A percentile compares a stretch with the other conserved stretches of the same genome.
Conservation (phyloP, 345 rosid species). For the Brassica napus region DNA sequence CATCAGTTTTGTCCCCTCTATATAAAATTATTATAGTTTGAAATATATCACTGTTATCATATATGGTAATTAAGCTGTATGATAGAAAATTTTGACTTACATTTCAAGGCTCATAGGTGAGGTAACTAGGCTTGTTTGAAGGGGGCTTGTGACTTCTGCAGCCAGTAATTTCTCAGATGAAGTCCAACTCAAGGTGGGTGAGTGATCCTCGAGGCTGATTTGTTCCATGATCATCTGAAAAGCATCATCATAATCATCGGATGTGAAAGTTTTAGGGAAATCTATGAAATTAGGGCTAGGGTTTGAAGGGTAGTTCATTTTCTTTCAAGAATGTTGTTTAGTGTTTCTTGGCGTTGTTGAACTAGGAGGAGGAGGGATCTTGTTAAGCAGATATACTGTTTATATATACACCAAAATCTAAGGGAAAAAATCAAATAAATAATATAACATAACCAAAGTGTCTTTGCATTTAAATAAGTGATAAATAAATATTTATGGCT, state of each 20-base stretch:
- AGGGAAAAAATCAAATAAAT: background rate
- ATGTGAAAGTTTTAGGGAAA: background rate
- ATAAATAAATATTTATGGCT: slow-evolving; percentile 1
- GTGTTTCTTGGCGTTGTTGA: slow-evolving; percentile 3
- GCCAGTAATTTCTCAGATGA: slow-evolving; percentile 32
- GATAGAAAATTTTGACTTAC: slow-evolving; percentile 14
- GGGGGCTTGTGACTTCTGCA: slow-evolving; percentile 31
- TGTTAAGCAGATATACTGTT: slow-evolving; percentile 9
- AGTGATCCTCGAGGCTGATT: slow-evolving; percentile 29
- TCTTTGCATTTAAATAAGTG: slow-evolving; percentile 19
- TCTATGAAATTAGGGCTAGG: slow-evolving; percentile 36
- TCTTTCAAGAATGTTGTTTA: background rate
- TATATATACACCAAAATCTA: slow-evolving; percentile 27
- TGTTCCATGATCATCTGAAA: slow-evolving; percentile 30
- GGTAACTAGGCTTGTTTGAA: slow-evolving; percentile 24
- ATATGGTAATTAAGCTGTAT: background rate
- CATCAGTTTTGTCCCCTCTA: slow-evolving; percentile 32
- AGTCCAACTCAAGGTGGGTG: slow-evolving; percentile 33
- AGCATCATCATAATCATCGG: slow-evolving; percentile 20
- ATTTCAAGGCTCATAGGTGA: slow-evolving; percentile 33
- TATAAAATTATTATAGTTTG: background rate
- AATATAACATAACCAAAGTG: background rate
- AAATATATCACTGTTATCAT: background rate
- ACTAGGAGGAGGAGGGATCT: slow-evolving; percentile 28
- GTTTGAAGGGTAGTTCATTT: slow-evolving; percentile 41